Conservation (phyloP, 78 protist genomes). For the Emiliania huxleyi region DNA sequence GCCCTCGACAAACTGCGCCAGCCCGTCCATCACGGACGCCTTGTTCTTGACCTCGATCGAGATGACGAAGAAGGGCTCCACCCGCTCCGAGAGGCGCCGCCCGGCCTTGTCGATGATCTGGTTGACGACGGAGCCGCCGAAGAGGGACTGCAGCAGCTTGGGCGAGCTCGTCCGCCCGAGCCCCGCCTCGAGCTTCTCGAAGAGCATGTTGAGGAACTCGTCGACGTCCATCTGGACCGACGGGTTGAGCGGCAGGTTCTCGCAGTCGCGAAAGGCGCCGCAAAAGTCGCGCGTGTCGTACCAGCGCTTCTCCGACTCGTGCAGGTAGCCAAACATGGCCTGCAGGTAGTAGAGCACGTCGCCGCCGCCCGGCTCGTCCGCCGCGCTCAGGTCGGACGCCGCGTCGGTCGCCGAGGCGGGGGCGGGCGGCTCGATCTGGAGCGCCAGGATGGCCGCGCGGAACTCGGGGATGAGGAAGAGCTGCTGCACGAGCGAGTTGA, state of each 20-base stretch:
- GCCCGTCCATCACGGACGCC: constrained; percentile 21
- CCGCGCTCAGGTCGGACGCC: neutral
- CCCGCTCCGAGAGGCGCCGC: constrained; percentile 20
- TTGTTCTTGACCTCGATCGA: constrained; percentile 48
- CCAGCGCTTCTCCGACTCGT: constrained; percentile 58
- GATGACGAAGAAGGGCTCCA: constrained; percentile 33
- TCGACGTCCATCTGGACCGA: constrained; percentile 57
- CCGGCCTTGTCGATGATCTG: constrained; percentile 55
- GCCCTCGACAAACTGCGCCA: constrained; percentile 53
- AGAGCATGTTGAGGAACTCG: constrained; percentile 80
- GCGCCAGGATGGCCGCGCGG: constrained; percentile 21
- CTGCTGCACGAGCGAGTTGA: constrained; percentile 82
- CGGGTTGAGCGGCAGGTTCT: constrained; percentile 33
- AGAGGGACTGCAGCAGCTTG: neutral
- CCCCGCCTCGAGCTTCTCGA: constrained; percentile 73
- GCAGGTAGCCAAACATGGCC: constrained; percentile 66
- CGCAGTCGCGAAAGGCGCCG: neutral
- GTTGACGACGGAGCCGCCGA: constrained; percentile 59
- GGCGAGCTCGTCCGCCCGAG: constrained; percentile 34
- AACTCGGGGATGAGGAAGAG: constrained; percentile 65
- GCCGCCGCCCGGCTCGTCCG: constrained; percentile 38
- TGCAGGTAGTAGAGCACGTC: constrained; percentile 74
- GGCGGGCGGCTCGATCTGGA: neutral
- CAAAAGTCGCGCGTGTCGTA: constrained; percentile 43
- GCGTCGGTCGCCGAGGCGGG: neutral